Conservation (phyloP, 2,329 filamentous ascomycete genomes). For the Biscogniauxia sp. region DNA sequence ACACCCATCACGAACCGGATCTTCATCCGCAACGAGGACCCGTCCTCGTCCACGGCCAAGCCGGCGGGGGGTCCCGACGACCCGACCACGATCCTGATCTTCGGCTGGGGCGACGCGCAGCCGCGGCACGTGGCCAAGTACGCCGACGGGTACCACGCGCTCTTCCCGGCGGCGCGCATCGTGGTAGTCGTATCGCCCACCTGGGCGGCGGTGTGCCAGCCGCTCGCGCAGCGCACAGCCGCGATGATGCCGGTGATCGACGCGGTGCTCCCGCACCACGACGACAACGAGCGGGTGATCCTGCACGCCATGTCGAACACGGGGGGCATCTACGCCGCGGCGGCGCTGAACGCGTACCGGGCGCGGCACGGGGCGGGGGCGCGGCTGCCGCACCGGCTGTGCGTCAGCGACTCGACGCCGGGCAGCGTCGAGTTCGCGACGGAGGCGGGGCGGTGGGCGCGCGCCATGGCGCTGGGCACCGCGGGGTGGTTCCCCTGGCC, state of each 20-base stretch:
- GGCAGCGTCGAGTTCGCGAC: conserved; percentile 42
- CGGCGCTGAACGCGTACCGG: conserved; percentile 47
- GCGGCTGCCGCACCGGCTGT: conserved; percentile 46
- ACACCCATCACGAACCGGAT: conserved; percentile 46
- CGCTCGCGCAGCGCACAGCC: conserved; percentile 41
- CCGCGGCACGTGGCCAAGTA: conserved; percentile 57
- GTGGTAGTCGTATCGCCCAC: conserved; percentile 52
- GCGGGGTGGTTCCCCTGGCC: conserved; percentile 49
- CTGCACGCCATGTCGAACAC: conserved; percentile 59
- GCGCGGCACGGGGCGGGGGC: conserved; percentile 32
- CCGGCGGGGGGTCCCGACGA: conserved; percentile 13
- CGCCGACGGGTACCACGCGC: conserved; percentile 46
- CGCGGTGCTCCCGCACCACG: conserved; percentile 31
- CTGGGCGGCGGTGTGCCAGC: conserved; percentile 43
- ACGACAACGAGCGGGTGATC: conserved; percentile 38
- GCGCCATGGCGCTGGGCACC: conserved; percentile 51
- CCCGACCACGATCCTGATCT: conserved; percentile 50
- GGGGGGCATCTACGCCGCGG: conserved; percentile 52
- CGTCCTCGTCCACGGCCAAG: conserved; percentile 20
- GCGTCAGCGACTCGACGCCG: conserved; percentile 53
- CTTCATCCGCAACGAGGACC: conserved; percentile 40
- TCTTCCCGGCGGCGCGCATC: conserved; percentile 51
- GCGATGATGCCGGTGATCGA: conserved; percentile 47
- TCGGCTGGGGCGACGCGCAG: conserved; percentile 55
- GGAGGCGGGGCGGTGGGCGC: conserved; percentile 50